Conservation (phyloP, 768 basidiomycete genomes). For the Tulasnella sp. region DNA sequence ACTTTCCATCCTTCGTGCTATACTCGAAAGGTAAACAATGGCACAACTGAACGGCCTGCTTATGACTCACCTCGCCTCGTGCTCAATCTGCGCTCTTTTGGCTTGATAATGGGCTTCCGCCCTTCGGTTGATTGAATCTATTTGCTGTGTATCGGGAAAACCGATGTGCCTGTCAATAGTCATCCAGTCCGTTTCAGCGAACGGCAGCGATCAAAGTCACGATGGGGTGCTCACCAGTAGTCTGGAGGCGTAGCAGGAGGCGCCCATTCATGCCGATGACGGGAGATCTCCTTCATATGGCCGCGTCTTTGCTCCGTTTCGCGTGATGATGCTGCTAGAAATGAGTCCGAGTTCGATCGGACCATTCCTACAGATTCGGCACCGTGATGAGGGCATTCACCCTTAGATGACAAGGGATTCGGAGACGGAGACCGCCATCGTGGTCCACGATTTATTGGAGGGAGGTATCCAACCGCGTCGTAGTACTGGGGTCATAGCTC, state of each 20-base stretch:
- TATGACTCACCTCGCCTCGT: slow-evolving; percentile 41
- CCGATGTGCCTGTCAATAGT: slow-evolving; percentile 54
- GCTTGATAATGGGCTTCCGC: slow-evolving; percentile 60
- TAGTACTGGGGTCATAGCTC: slow-evolving; percentile 49
- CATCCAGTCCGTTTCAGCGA: neutral
- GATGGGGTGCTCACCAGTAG: slow-evolving; percentile 39
- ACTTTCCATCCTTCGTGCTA: slow-evolving; percentile 12
- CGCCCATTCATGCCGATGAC: slow-evolving; percentile 60
- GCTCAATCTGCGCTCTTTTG: slow-evolving; percentile 47
- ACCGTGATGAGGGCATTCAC: slow-evolving; percentile 3
- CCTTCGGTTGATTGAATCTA: slow-evolving; percentile 54
- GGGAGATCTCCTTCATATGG: slow-evolving; percentile 60
- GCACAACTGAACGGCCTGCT: neutral
- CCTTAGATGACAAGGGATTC: slow-evolving; percentile 19
- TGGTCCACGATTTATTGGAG: slow-evolving; percentile 49
- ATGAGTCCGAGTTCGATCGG: neutral
- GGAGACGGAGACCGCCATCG: slow-evolving; percentile 55
- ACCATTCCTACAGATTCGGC: slow-evolving; percentile 22
- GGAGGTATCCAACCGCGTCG: slow-evolving; percentile 58
- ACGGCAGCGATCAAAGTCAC: neutral
- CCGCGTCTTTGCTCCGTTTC: slow-evolving; percentile 24
- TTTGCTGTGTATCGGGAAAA: slow-evolving; percentile 79
- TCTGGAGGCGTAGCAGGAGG: slow-evolving; percentile 66
- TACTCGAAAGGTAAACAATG: neutral
- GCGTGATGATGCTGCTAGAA: slow-evolving; percentile 20